Conservation (phyloP, 2,329 filamentous ascomycete genomes). For the Nemania serpens region DNA sequence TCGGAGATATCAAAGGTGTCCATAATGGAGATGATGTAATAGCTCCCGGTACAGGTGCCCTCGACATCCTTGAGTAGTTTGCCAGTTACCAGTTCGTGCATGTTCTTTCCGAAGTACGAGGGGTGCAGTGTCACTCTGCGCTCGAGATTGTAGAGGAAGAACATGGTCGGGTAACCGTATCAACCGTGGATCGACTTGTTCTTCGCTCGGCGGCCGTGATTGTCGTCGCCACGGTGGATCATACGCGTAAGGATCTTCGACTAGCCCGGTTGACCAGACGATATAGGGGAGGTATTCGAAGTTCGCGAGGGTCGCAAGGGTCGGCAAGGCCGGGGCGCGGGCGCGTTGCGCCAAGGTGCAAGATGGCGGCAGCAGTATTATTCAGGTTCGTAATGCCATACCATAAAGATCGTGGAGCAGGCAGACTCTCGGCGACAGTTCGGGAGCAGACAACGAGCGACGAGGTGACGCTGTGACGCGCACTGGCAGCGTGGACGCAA, state of each 20-base stretch:
- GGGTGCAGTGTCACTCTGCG: constrained; percentile 94
- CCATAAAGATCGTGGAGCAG: background rate
- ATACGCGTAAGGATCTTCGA: background rate
- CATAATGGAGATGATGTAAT: constrained; percentile 98
- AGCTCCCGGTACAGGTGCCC: constrained; percentile 91
- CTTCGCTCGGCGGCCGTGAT: background rate
- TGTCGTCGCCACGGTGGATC: background rate
- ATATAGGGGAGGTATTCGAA: background rate
- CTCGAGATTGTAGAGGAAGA: constrained; percentile 97
- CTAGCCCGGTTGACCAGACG: background rate
- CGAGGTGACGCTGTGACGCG: background rate
- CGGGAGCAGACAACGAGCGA: background rate
- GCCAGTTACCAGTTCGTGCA: constrained; percentile 87
- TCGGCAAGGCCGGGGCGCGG: constrained; percentile 19
- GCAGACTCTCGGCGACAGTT: background rate
- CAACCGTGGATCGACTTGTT: background rate
- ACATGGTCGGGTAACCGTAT: constrained; percentile 64
- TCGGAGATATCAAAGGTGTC: constrained; percentile 95
- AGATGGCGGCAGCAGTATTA: constrained; percentile 13
- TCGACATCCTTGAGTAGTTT: constrained; percentile 93
- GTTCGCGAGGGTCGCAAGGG: constrained; percentile 3
- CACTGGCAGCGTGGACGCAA: background rate
- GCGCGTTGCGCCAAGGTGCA: constrained; percentile 22
- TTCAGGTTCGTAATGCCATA: constrained; percentile 16
- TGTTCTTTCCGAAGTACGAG: constrained; percentile 93